Conservation (phyloP, 192 early-diverging fungal species). For the Coemansia sp. region DNA sequence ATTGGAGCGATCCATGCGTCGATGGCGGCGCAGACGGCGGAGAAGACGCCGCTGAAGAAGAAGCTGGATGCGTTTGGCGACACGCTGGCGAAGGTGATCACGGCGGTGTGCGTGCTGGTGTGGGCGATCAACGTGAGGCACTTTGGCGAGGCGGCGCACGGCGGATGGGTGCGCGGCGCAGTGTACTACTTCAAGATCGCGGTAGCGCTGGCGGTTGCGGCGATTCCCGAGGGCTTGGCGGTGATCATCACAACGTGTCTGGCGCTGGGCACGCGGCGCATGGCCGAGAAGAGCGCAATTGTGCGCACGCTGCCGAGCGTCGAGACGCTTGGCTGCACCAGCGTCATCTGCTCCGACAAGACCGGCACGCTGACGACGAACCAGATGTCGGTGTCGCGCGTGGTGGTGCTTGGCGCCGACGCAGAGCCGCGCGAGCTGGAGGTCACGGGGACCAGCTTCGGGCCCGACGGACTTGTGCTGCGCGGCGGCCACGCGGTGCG, state of each 20-base stretch:
- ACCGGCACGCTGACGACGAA: conserved; percentile 99
- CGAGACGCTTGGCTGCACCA: conserved; percentile 97
- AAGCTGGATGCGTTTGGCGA: conserved; percentile 98
- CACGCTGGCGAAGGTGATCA: conserved; percentile 70
- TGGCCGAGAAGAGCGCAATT: conserved; percentile 96
- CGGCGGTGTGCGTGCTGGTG: conserved; percentile 79
- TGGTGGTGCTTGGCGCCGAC: conserved; percentile 57
- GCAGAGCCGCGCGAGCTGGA: conserved; percentile 65
- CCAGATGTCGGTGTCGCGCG: conserved; percentile 89
- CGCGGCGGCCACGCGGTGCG: conserved; percentile 50
- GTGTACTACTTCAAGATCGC: conserved; percentile 99
- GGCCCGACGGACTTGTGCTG: conserved; percentile 74
- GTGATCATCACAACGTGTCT: conserved; percentile 98
- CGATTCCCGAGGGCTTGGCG: conserved; percentile 98
- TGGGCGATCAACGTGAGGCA: conserved; percentile 99
- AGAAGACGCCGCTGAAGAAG: conserved; percentile 94
- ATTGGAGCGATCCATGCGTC: conserved; percentile 93
- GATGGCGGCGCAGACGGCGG: conserved; percentile 80
- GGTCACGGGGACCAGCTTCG: conserved; percentile 85
- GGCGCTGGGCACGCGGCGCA: conserved; percentile 95
- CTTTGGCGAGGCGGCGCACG: conserved; percentile 85
- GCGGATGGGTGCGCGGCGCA: conserved; percentile 93
- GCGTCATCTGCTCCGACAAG: conserved; percentile 99
- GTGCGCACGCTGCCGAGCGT: conserved; percentile 90
- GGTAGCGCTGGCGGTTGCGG: conserved; percentile 96